These are phyloP conservation scores for Tricholoma flavovirens DNA, from an alignment of 768 basidiomycete species.

Conservation along the genomic window DNA sequence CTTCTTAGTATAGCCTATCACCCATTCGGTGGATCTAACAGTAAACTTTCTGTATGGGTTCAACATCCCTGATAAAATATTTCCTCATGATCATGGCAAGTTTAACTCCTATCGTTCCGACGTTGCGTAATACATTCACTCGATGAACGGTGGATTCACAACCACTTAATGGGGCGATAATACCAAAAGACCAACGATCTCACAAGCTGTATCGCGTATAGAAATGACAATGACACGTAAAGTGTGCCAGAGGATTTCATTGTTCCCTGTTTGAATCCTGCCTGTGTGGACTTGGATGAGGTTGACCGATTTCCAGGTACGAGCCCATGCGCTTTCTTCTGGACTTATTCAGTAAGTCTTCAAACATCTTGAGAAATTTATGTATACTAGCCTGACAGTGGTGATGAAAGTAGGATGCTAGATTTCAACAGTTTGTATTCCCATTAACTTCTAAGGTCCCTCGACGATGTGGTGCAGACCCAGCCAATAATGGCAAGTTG, in stretches of 20 bases:
- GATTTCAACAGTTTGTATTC: neutral
- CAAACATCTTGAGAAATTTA: neutral
- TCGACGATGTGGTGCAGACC: slow-evolving; percentile 62
- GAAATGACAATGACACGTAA: slow-evolving; percentile 52
- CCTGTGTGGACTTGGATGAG: slow-evolving; percentile 70
- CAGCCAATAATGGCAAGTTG: slow-evolving; percentile 35
- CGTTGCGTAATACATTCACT: slow-evolving; percentile 45
- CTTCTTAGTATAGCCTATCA: no score
- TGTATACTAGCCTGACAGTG: slow-evolving; percentile 33
- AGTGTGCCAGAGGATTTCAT: slow-evolving; percentile 58
- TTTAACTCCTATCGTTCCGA: slow-evolving; percentile 49
- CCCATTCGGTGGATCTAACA: slow-evolving; percentile 10
- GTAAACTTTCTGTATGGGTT: slow-evolving; percentile 61
- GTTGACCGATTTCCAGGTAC: slow-evolving; percentile 66
- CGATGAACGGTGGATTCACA: slow-evolving; percentile 59
- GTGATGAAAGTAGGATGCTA: slow-evolving; percentile 37
- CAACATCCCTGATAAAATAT: slow-evolving; percentile 54
- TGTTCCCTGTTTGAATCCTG: slow-evolving; percentile 70
- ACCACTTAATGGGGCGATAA: no score
- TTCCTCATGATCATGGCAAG: slow-evolving; percentile 58
- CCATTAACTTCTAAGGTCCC: slow-evolving; percentile 46
- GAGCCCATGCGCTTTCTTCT: slow-evolving; percentile 67
- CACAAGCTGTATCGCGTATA: slow-evolving; percentile 74
- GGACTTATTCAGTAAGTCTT: slow-evolving; percentile 48
- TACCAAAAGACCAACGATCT: slow-evolving; percentile 50